Evolutionary conservation across 73 alveolate species (phyloP).

Genomic region (Symbiodinium pilosum): DNA sequence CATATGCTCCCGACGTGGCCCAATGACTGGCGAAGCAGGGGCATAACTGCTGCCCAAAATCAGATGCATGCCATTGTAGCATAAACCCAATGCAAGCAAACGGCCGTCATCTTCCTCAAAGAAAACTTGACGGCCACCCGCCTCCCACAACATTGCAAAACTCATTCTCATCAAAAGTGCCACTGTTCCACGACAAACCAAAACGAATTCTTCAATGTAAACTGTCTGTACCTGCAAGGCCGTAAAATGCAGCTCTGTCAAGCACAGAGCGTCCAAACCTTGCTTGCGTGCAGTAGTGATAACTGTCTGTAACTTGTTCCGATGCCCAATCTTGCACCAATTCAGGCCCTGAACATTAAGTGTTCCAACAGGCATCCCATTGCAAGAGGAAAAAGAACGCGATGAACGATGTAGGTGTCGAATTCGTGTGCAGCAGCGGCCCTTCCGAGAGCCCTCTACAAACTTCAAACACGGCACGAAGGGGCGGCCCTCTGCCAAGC

Average conservation of each 20-base stretch:
- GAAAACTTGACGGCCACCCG: neutral
- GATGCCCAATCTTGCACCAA: neutral
- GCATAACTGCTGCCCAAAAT: neutral
- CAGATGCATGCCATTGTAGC: neutral
- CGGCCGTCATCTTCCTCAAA: neutral
- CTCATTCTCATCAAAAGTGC: neutral
- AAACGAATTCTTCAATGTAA: neutral
- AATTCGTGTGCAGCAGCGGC: no score
- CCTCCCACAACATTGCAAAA: neutral
- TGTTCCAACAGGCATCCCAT: neutral
- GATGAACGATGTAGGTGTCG: neutral
- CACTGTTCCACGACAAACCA: neutral
- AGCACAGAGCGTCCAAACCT: neutral
- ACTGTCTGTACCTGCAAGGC: neutral
- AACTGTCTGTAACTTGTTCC: neutral
- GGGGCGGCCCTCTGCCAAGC: conserved; percentile 11
- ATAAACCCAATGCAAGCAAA: neutral
- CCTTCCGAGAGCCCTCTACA: conserved; percentile 14
- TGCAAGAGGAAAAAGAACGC: no score
- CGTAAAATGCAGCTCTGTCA: neutral
- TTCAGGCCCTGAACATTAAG: conserved; percentile 13
- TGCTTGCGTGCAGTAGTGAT: neutral
- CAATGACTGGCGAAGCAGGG: conserved; percentile 10
- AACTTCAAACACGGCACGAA: neutral
- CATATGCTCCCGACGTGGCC: neutral